Conservation (phyloP, 192 early-diverging fungal species). For the Entrophospora sp. region DNA sequence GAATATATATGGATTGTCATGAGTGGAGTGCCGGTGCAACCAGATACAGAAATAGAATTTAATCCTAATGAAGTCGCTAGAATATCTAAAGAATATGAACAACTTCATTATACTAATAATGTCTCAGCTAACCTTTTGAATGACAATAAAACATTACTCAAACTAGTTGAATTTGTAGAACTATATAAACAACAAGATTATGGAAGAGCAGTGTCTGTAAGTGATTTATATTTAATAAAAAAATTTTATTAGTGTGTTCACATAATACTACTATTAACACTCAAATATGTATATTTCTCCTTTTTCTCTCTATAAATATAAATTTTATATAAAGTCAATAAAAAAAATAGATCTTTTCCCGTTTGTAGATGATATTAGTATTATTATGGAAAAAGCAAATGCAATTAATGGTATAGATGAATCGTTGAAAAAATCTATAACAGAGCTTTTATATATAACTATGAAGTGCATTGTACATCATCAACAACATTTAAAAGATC, state of each 20-base stretch:
- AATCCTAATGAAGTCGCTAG: neutral
- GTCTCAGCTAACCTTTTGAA: neutral
- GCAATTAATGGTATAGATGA: slow-evolving; percentile 60
- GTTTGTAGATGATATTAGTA: slow-evolving; percentile 41
- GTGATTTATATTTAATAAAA: no score
- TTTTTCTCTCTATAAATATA: no score
- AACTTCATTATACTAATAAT: neutral
- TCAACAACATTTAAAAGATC: slow-evolving; percentile 48
- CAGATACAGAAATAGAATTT: slow-evolving; percentile 5
- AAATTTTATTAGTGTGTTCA: no score
- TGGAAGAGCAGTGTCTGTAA: slow-evolving; percentile 7
- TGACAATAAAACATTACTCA: neutral
- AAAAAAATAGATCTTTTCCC: slow-evolving; percentile 57
- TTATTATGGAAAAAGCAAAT: slow-evolving; percentile 53
- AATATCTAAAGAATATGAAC: neutral
- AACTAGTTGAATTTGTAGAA: slow-evolving; percentile 8
- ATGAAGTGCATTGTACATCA: slow-evolving; percentile 59
- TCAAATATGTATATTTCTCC: slow-evolving; percentile 43
- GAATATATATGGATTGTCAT: slow-evolving; percentile 16
- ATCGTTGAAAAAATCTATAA: slow-evolving; percentile 61
- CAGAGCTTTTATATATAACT: slow-evolving; percentile 62
- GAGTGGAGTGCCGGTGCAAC: neutral
- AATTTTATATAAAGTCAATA: no score
- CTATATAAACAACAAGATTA: slow-evolving; percentile 13
- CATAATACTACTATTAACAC: slow-evolving; percentile 22